These are phyloP conservation scores for Coniferiporia weirii DNA, from an alignment of 1,284 basidiomycete species.

Conservation along the genomic window DNA sequence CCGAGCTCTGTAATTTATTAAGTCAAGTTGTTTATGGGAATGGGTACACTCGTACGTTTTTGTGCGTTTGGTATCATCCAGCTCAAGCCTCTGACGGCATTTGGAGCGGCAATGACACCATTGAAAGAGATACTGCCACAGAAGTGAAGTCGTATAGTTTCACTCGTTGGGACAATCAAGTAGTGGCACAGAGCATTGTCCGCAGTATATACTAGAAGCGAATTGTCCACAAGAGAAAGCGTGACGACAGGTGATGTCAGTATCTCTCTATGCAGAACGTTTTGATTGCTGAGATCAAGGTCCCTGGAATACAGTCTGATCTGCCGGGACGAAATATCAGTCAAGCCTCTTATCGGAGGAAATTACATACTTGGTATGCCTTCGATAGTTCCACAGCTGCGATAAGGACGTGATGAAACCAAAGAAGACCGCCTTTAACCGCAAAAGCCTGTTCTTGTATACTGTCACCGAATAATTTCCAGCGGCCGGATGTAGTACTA, in stretches of 20 bases:
- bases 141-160: slow-evolving; percentile 80
- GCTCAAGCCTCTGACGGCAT: slow-evolving; percentile 84
- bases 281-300: slow-evolving; percentile 81
- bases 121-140: slow-evolving; percentile 95
- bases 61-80: slow-evolving; percentile 96
- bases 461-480: slow-evolving; percentile 86
- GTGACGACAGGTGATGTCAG: slow-evolving; percentile 77
- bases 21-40: slow-evolving; percentile 16
- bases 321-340: slow-evolving; percentile 34
- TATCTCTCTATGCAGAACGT: slow-evolving; percentile 81
- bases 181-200: slow-evolving; percentile 96
- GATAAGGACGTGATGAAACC: slow-evolving; percentile 96
- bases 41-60: slow-evolving; percentile 60
- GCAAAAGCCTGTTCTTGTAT: slow-evolving; percentile 87
- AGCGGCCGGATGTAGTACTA: slow-evolving; percentile 88
- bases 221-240: slow-evolving; percentile 91
- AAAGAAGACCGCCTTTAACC: slow-evolving; percentile 89
- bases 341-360: not conserved
- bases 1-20: slow-evolving; percentile 62
- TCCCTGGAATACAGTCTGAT: slow-evolving; percentile 96
- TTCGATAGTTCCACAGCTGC: slow-evolving; percentile 83
- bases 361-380: slow-evolving; percentile 62
- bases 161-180: slow-evolving; percentile 80
- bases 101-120: slow-evolving; percentile 85
- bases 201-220: slow-evolving; percentile 93